Evolutionary conservation across 352 stramenopile species (phyloP), one percentile per base, ranked within the genome.

Genomic region (Pythium brachiatum): DNA sequence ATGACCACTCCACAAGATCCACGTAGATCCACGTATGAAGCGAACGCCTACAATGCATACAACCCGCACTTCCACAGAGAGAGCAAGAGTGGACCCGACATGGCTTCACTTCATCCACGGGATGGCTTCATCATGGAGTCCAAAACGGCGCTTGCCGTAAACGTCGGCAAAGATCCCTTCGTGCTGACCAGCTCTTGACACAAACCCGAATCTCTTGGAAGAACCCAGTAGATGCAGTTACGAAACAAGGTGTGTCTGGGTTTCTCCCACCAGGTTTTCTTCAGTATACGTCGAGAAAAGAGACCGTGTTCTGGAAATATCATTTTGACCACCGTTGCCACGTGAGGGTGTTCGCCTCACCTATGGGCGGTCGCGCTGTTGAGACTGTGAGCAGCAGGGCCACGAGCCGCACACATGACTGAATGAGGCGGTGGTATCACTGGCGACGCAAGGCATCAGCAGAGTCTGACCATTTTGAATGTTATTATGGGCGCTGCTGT

Each of bases 121-220:
- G 29, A 26, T 27, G 21, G 41, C 41, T 48, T 48, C 41, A 48
- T 9, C 29, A 9, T 34, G 29, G 29, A 5, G 29, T n/a, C n/a
- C 29, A 11, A 34, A 34, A 34, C 5, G 29, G 5, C 11, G 20
- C n/a, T 6, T 48, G 41, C 41, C 18, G 41, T 48, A 27, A 25
- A 27, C 41, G 41, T n/a, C 41, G 6, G n/a, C n/a, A 26, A 48
- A 48, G 41, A 48, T 48, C 41, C 41, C 41, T 48, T 48, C 41
- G 41, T 26, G 20, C 41, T 48, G 41, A 48, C 41, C 41, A 48
- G 41, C 21, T 48, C 41, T 48, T 48, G 41, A 48, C 41, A 48
- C 41, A 48, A 48, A 7, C 41, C 41, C 41, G n/a, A 27, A 48
- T 48, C 41, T 48, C 41, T 26, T 13, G 3, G 41, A 48, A 48